Percentiles rank a stretch among this genome's conserved stretches.
Conservation (phyloP, 1,284 basidiomycete genomes). For the Apiotrichum brassicae region DNA sequence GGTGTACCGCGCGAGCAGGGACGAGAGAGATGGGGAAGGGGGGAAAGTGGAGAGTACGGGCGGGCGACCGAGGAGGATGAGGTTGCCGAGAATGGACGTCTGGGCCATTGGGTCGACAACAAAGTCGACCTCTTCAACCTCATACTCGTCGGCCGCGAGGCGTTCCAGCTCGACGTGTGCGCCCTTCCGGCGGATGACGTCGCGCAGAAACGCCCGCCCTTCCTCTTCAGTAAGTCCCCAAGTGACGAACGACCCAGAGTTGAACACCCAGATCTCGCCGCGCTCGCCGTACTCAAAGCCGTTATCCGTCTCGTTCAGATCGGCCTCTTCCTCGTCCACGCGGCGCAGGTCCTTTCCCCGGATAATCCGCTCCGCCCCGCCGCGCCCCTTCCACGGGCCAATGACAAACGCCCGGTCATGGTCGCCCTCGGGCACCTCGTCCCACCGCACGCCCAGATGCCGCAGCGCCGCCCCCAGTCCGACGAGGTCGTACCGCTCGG, state of each 20-base stretch:
- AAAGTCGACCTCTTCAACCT: constrained; percentile 85
- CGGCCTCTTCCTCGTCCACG: constrained; percentile 19
- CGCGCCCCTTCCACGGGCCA: constrained; percentile 43
- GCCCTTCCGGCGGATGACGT: constrained; percentile 55
- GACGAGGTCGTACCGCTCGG: constrained; percentile 43
- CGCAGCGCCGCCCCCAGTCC: constrained; percentile 32
- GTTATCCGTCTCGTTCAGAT: constrained; percentile 22
- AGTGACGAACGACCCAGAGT: constrained; percentile 75
- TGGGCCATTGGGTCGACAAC: constrained; percentile 77
- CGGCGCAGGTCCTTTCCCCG: constrained; percentile 30
- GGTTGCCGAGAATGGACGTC: constrained; percentile 77
- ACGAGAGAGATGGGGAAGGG: constrained; percentile 39
- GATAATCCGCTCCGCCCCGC: constrained; percentile 37
- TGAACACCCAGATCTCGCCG: constrained; percentile 82
- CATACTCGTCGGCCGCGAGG: constrained; percentile 56
- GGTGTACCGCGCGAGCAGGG: constrained; percentile 75
- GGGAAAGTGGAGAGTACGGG: constrained; percentile 48
- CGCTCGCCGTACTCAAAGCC: constrained; percentile 53
- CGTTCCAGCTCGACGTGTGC: constrained; percentile 57
- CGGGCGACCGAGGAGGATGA: constrained; percentile 75
- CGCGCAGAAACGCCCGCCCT: constrained; percentile 59
- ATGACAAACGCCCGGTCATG: constrained; percentile 43
- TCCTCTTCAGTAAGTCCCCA: constrained; percentile 82
- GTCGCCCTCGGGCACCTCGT: constrained; percentile 45
- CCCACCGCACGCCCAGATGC: constrained; percentile 37